Evolutionary conservation across 768 basidiomycete species (phyloP).

Genomic region (Suillus hirtellus): DNA sequence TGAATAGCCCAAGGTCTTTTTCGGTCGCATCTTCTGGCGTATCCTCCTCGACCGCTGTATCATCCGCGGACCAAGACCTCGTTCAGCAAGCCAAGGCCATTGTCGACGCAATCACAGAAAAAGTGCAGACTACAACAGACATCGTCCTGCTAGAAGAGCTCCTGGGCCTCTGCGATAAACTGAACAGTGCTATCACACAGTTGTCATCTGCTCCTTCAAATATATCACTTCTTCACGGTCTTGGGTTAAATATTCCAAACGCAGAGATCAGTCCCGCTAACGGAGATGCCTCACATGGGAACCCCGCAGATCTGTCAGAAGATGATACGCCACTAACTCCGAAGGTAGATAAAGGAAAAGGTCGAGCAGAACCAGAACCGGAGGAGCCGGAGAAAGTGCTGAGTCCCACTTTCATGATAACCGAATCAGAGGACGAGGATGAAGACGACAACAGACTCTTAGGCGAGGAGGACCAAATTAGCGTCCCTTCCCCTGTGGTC

Average conservation of each 20-base stretch:
- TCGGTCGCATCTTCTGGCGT: constrained; percentile 8
- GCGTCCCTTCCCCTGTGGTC: constrained; percentile 32
- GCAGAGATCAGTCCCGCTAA: constrained; percentile 28
- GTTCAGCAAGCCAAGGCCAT: constrained; percentile 52
- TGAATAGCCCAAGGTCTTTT: neutral
- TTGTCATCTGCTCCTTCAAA: constrained; percentile 41
- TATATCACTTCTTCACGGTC: constrained; percentile 42
- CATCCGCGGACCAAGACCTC: constrained; percentile 36
- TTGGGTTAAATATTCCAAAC: constrained; percentile 42
- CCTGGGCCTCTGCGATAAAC: constrained; percentile 68
- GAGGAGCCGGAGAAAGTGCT: constrained; percentile 70
- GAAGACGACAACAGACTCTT: constrained; percentile 38
- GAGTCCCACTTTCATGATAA: constrained; percentile 60
- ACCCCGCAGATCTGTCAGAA: constrained; percentile 10
- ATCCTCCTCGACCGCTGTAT: constrained; percentile 3
- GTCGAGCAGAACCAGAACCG: constrained; percentile 65
- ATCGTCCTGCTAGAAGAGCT: constrained; percentile 65
- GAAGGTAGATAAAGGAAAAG: constrained; percentile 77
- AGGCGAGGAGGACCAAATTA: constrained; percentile 27
- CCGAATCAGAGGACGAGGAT: constrained; percentile 55
- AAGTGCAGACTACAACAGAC: constrained; percentile 58
- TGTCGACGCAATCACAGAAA: constrained; percentile 48
- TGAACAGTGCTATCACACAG: constrained; percentile 57
- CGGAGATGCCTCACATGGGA: constrained; percentile 25
- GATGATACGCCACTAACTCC: constrained; percentile 52